Percentiles rank a stretch among this genome's conserved stretches.
phyloP scores from a whole-genome alignment of 257 asterid genomes.

The Striga asiatica region DNA sequence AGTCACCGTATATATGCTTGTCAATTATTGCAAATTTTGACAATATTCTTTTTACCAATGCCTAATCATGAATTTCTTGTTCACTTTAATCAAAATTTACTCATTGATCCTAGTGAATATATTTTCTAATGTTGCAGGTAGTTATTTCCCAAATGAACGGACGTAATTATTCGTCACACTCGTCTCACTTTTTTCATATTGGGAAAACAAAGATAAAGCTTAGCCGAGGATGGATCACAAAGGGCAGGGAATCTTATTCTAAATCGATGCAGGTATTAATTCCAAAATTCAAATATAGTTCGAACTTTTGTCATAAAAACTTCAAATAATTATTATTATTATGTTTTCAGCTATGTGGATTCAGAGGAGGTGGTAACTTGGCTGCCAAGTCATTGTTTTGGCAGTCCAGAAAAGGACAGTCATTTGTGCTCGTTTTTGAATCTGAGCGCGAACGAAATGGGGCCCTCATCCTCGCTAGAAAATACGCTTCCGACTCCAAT shows the following conservation, averaged over 20 bases:
- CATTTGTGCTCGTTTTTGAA: conserved; percentile 78
- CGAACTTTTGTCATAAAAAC: too few species aligned
- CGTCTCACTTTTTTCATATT: conserved; percentile 63
- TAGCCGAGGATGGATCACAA: conserved; percentile 95
- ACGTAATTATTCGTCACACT: conserved; percentile 77
- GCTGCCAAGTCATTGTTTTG: conserved; percentile 87
- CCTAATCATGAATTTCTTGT: too few species aligned
- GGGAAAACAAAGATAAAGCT: conserved; percentile 92
- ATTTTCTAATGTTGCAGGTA: conserved; percentile 44
- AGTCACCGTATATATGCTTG: too few species aligned
- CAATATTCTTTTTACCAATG: too few species aligned
- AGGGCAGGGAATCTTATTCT: conserved; percentile 87
- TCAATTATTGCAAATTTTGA: too few species aligned
- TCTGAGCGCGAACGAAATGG: conserved; percentile 82
- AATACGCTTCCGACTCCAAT: conserved; percentile 76
- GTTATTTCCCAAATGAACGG: conserved; percentile 93
- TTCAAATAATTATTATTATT: too few species aligned
- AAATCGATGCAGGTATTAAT: conserved; percentile 73
- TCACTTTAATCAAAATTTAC: neutral
- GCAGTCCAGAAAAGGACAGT: conserved; percentile 87
- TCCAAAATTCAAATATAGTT: too few species aligned
- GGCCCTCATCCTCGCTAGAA: conserved; percentile 63
- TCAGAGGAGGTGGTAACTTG: conserved; percentile 96
- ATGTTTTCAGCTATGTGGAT: conserved; percentile 66
- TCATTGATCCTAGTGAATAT: neutral